Conservation (phyloP, 225 moss, liverwort and hornwort genomes). For the Pleurozium schreberi region DNA sequence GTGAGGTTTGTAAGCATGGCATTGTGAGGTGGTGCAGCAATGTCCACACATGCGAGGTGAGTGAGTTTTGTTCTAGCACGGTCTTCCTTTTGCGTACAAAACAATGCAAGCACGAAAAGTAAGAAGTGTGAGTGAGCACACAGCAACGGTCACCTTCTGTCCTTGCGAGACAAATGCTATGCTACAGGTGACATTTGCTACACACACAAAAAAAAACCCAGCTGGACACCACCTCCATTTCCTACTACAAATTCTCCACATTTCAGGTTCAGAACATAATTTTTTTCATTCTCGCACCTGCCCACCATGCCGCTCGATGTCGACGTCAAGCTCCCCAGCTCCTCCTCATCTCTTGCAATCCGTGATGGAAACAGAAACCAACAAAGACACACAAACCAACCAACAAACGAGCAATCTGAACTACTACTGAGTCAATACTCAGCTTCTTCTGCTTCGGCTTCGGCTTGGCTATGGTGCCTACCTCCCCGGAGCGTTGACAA, state of each 20-base stretch:
- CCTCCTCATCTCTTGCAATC: neutral
- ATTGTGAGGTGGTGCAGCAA: neutral
- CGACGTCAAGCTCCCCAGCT: neutral
- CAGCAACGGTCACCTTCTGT: neutral
- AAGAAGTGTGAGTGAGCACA: too few relatives aligned
- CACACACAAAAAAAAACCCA: neutral
- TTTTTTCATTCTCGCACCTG: neutral
- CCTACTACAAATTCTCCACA: neutral
- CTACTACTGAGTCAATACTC: neutral
- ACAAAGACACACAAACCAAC: neutral
- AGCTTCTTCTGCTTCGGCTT: neutral
- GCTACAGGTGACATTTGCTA: neutral
- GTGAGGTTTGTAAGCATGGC: neutral
- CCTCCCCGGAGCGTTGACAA: neutral
- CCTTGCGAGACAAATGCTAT: neutral
- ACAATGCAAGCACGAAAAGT: constrained; percentile 1
- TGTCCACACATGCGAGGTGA: neutral
- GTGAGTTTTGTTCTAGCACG: neutral
- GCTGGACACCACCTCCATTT: neutral
- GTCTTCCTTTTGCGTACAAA: neutral
- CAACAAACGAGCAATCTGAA: neutral
- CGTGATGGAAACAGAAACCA: neutral
- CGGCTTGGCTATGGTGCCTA: neutral
- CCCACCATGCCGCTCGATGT: neutral
- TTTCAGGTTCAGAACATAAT: neutral